phyloP scores from a whole-genome alignment of 495 filamentous ascomycete genomes.

The Trichocladium uniseriatum region DNA sequence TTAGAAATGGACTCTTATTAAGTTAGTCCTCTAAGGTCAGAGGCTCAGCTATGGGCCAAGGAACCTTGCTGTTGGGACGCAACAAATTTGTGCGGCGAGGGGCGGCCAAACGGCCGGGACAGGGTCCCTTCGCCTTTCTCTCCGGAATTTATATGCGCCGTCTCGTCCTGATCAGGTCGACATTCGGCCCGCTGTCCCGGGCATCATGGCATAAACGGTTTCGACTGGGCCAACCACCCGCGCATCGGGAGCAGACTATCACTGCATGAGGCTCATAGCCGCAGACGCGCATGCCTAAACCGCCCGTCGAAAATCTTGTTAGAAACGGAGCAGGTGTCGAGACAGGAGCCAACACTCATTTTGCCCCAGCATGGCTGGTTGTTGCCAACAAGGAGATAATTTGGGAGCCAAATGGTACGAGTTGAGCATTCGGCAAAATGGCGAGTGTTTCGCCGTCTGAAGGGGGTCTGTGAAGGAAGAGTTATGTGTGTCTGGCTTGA shows the following conservation, averaged over 20 bases:
- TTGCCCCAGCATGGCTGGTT: background rate
- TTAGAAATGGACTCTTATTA: background rate
- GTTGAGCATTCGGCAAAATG: background rate
- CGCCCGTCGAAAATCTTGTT: background rate
- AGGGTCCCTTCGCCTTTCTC: too few relatives aligned
- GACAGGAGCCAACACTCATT: background rate
- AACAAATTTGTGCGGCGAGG: too few relatives aligned
- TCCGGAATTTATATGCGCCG: too few relatives aligned
- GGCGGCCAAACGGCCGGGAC: too few relatives aligned
- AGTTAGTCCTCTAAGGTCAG: background rate
- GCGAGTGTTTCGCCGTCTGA: background rate
- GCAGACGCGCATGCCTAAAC: background rate
- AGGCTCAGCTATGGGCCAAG: too few relatives aligned
- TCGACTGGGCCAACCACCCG: too few relatives aligned
- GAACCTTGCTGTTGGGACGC: too few relatives aligned
- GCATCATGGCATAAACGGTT: too few relatives aligned
- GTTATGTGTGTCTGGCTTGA: background rate
- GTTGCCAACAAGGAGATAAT: background rate
- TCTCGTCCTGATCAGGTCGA: too few relatives aligned
- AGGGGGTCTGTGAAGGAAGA: slow-evolving; percentile 1
- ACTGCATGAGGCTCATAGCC: background rate
- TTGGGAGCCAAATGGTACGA: background rate
- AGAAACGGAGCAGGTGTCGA: background rate
- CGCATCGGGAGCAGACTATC: too few relatives aligned
- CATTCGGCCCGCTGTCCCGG: too few relatives aligned